Base-by-base conservation (phyloP, 2,329 filamentous ascomycete species). In the Trichoderma koningiopsis region DNA sequence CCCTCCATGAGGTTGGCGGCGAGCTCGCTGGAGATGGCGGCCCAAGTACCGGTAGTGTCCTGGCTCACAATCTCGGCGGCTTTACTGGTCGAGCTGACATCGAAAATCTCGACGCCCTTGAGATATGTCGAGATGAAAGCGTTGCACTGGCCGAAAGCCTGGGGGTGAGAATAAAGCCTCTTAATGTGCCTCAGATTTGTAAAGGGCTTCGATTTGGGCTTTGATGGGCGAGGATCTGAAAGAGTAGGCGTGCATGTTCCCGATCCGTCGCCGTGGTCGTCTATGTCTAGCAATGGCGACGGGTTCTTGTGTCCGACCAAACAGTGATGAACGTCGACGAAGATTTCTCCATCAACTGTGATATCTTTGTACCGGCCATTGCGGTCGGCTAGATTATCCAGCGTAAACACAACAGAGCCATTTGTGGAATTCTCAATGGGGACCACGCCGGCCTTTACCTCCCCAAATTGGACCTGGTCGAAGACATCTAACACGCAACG, bases 391-490 rank as follows among this genome's bases (percentile, higher is more conserved):
- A 99, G 88, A 72, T 95, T 88, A 80, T 97, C 94, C 29, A 98
- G 87, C 0, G 94, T 97, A 79, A 93, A 92, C 68, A 96, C 89
- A 61, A 99, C 96, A 67, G 91, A 91, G 76, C 96, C 96, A 80
- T 98, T 97, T 77, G 93, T 95, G 52, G 92, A 96, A 83, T 99
- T 99, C 78, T 98, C 95, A 80, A 97, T 94, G 7, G 96, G 96
- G 1, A 97, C 92, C 37, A 98, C 92, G 73, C 94, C 96, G 68
- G 90, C 90, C 64, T 86, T 81, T 0, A 88, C 88, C 56, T 82
- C 77, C 69, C 87, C 86, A 47, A 85, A 83, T 76, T 96, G 93
- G 6, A 97, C 91, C 19, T 89, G 86, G 62, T 89, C 84, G 79
- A 97, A 97, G 74, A 97, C 89, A 77, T 96, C 93, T 91, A 53